phyloP scores from a whole-genome alignment of 177 flowering plant genomes.

The Vitis hybrid region DNA sequence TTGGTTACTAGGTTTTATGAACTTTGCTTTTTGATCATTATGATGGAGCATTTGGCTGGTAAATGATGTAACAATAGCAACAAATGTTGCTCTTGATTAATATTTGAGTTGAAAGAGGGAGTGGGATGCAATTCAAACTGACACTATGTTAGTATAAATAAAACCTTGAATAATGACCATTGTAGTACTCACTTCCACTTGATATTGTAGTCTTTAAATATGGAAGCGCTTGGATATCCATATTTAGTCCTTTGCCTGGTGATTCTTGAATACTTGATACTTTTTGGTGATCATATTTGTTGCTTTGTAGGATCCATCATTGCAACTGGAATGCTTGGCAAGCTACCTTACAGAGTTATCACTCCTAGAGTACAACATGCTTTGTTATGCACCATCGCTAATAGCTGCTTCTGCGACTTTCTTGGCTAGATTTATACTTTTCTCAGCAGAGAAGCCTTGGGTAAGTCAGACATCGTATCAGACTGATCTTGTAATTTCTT shows the following conservation, averaged over 20 bases:
- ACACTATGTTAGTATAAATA: too few species aligned
- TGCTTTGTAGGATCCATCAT: slow-evolving; percentile 43
- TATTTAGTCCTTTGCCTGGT: too few species aligned
- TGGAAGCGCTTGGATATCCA: neutral
- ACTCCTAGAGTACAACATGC: slow-evolving; percentile 84
- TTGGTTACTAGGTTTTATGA: too few species aligned
- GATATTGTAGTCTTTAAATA: too few species aligned
- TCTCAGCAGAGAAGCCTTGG: slow-evolving; percentile 82
- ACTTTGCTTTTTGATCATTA: too few species aligned
- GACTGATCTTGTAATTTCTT: neutral
- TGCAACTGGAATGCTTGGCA: slow-evolving; percentile 87
- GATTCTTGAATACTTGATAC: neutral
- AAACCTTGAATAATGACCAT: neutral
- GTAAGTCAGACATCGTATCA: slow-evolving; percentile 35
- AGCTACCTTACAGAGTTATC: slow-evolving; percentile 87
- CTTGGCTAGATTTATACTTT: slow-evolving; percentile 66
- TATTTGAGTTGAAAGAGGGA: too few species aligned
- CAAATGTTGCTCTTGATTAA: too few species aligned
- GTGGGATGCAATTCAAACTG: too few species aligned
- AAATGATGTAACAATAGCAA: too few species aligned
- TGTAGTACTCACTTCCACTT: too few species aligned
- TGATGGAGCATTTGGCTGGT: too few species aligned
- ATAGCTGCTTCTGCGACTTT: slow-evolving; percentile 89
- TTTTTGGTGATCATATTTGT: neutral
- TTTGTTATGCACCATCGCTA: slow-evolving; percentile 76